Evolutionary conservation across 1,284 basidiomycete genomes (phyloP), one percentile per base, ranked within the genome.

Genomic region (Cryptococcus floricola): DNA sequence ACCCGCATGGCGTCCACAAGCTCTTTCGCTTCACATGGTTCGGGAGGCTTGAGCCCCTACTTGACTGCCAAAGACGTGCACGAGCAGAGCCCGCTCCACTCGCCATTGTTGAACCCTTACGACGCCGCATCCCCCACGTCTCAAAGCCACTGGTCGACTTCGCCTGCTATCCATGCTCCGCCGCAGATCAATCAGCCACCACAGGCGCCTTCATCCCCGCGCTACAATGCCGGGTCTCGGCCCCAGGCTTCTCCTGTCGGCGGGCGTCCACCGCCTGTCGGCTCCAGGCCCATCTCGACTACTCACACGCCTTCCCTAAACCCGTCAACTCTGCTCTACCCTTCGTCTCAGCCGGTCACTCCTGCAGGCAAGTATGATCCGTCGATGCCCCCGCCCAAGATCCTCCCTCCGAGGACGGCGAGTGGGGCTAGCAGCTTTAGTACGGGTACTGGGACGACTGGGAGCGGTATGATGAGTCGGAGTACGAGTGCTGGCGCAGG

Each of bases 291-390:
- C 18, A 43, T 45, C 13, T 31, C 27, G 10, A 52, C 54, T 46
- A 25, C 12, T 55, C 59, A 37, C 25, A 27, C 44, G 3, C n/a
- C 41, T n/a, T 42, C 41, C 16, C 14, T 18, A 1, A 46, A 16
- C 16, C 44, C 18, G 12, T 7, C 19, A 19, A 16, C 14, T 10
- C 64, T 67, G 53, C 57, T 63, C 2, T 73, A 71, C 50, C 62
- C 70, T 1, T 58, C 66, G 23, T 67, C 65, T 58, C 69, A 74
- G 51, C 69, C 72, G 7, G 61, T 53, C 3, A 74, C 70, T 0
- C 72, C 72, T 3, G 66, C 67, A 5, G 52, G 41, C 14, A 58
- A 41, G 31, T 68, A 67, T 43, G 65, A 66, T 19, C 44, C 44
- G 8, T 23, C 18, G 18, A 48, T 52, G 48, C 62, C 50, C 19